Conservation (phyloP, 2,329 filamentous ascomycete species). For the Nectriaceae sp. region DNA sequence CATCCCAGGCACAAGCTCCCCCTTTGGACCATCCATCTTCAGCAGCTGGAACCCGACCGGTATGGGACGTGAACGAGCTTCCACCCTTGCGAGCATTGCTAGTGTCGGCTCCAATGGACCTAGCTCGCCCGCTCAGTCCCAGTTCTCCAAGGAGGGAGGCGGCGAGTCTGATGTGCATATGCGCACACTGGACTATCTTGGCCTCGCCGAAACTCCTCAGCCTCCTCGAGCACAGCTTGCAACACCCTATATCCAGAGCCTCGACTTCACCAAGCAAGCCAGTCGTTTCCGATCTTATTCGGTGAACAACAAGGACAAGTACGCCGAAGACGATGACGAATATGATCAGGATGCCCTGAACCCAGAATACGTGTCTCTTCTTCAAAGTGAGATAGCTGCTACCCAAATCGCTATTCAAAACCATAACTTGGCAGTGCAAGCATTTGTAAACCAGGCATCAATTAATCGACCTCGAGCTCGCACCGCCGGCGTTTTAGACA, state of each 20-base stretch:
- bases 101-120: constrained; percentile 91
- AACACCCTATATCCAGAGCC: constrained; percentile 73
- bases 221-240: constrained; percentile 73
- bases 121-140: constrained; percentile 82
- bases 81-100: constrained; percentile 78
- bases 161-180: constrained; percentile 84
- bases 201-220: constrained; percentile 90
- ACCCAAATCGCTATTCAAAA: constrained; percentile 76
- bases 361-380: constrained; percentile 59
- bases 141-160: constrained; percentile 81
- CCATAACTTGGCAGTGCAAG: constrained; percentile 91
- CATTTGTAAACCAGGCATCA: constrained; percentile 82
- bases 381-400: constrained; percentile 64
- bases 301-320: constrained; percentile 97
- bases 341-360: constrained; percentile 60
- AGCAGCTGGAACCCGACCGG: constrained; percentile 75
- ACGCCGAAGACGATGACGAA: constrained; percentile 85
- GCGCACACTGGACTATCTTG: constrained; percentile 93
- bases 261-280: constrained; percentile 74
- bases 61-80: constrained; percentile 76
- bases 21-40: constrained; percentile 90
- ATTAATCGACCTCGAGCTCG: constrained; percentile 82
- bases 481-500: constrained; percentile 89
- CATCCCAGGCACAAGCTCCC: constrained; percentile 58
- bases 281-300: constrained; percentile 97